These are phyloP conservation scores for Lachancea sp. DNA, from an alignment of 805 yeast species.

Conservation along the genomic window DNA sequence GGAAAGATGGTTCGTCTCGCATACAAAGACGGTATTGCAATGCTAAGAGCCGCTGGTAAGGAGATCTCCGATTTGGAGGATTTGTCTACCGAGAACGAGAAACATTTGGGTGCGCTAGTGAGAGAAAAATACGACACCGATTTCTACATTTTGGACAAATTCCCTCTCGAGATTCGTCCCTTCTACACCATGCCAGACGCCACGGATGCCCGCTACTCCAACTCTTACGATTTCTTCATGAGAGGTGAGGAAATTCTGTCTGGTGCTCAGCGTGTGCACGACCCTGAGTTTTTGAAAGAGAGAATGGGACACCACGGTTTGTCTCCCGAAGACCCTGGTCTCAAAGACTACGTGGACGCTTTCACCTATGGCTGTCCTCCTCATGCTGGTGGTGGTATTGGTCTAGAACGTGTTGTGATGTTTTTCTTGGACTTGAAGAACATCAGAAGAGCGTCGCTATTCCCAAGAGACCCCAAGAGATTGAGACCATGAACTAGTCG, in stretches of 20 bases:
- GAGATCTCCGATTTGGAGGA: conserved; percentile 78
- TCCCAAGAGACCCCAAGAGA: conserved; percentile 98
- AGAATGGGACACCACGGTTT: conserved; percentile 81
- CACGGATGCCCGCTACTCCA: conserved; percentile 84
- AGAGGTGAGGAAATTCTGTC: conserved; percentile 98
- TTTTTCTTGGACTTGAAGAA: conserved; percentile 94
- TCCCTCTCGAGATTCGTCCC: conserved; percentile 95
- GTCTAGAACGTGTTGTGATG: conserved; percentile 97
- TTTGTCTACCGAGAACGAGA: conserved; percentile 90
- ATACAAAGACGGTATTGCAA: conserved; percentile 83
- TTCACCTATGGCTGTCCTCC: conserved; percentile 96
- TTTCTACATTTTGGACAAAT: conserved; percentile 95
- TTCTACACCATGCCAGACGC: conserved; percentile 99
- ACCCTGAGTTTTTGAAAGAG: conserved; percentile 70
- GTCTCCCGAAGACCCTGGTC: conserved; percentile 73
- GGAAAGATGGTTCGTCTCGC: conserved; percentile 89
- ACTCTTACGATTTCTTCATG: conserved; percentile 99
- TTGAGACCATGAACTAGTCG: conserved; percentile 57
- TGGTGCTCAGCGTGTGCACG: conserved; percentile 99
- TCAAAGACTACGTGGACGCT: conserved; percentile 86
- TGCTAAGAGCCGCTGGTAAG: conserved; percentile 83
- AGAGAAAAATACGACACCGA: conserved; percentile 95
- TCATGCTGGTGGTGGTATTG: conserved; percentile 99
- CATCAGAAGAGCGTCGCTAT: conserved; percentile 95
- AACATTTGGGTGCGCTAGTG: conserved; percentile 82